Base-by-base conservation (phyloP, 139 green algal species). In the Monoraphidium neglectum region DNA sequence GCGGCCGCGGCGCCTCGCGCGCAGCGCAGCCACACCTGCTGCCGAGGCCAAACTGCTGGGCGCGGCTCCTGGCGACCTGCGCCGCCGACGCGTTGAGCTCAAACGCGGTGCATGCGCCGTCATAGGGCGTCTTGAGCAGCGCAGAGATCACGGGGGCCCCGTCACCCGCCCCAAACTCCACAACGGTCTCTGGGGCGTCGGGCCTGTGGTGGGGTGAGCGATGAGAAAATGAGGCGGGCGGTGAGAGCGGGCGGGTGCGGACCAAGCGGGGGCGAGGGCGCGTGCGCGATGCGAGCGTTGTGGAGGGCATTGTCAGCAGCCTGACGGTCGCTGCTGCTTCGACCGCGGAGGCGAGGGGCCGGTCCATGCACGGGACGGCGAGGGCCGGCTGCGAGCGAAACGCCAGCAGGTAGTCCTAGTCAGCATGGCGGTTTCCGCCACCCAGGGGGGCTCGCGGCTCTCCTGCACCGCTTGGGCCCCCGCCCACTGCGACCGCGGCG, bases 101-200 rank as follows among this genome's bases (percentile, higher is more conserved):
- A 64, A 81, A 91, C 21, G 81, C 86, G 37, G 85, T 74, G 18
- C 84, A 61, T 3, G n/a, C n/a, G 72, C 68, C 70, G 24, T 1
- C 32, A 16, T 4, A 74, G n/a, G 23, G 36, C 40, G 43, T 72
- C 69, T 77, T 79, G 0, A 65, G 47, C 3, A 90, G 83, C 3
- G 77, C 74, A 12, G 61, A 67, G 37, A 90, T 64, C 16, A 89
- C 76, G 4, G 81, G 76, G 2, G 53, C 71, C 23, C 86, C 86
- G 46, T 90, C 83, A 4, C 86, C 86, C 13, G 81, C 66, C 2
- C 86, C 86, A 71, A 89, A 90, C 77, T 90, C 86, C 4, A 89
- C 70, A 30, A 82, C 56, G 16, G 53, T 70, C 43, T 18, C 8
- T 8, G 67, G 76, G 3, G 38, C 60, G 35, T 76, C 57, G 18